Evolutionary conservation across 768 basidiomycete species (phyloP), one percentile per base, ranked within the genome.

Genomic region (Tremella mesenterica): DNA sequence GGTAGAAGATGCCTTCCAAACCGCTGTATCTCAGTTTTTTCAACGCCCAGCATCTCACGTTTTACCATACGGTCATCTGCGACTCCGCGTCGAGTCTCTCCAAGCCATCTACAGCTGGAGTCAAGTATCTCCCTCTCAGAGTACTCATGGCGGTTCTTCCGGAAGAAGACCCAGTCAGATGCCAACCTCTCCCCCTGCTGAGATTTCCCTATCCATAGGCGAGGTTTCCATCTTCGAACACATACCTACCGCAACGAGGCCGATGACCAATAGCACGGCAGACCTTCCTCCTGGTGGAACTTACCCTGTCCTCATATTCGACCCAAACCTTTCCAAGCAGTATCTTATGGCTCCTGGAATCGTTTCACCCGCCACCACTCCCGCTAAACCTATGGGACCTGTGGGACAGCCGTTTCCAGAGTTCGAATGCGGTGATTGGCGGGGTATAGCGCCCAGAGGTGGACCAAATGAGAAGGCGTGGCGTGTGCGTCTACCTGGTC

Each of bases 251-350:
- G 56, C 53, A 18, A 21, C 54, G 7, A n/a, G n/a, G n/a, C n/a
- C n/a, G n/a, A n/a, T n/a, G n/a, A 27, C 65, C 1, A 20, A 54
- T 14, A 16, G 34, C 13, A 23, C 12, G 3, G 52, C 21, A 12
- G 56, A 68, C 39, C 23, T 34, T 10, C 63, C 63, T 1, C 62
- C 66, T 0, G 64, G 64, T 6, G 67, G 67, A 34, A 56, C 61
- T 0, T 66, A 62, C 31, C 89, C 89, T 12, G 73, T 93, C 39
- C 64, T 93, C 16, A 79, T 90, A 44, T 83, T 82, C 9, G 90
- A 92, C 63, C 78, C 77, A n/a, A 72, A 81, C 57, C 79, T 92
- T 16, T 67, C 76, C 13, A 72, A 72, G 5, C 85, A 86, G 56
- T 85, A 85, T 69, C 59, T 76, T 30, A 18, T 63, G 16, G 50